Evolutionary conservation across 2,329 filamentous ascomycete species (phyloP).

Genomic region (Elsinoe arachidis): DNA sequence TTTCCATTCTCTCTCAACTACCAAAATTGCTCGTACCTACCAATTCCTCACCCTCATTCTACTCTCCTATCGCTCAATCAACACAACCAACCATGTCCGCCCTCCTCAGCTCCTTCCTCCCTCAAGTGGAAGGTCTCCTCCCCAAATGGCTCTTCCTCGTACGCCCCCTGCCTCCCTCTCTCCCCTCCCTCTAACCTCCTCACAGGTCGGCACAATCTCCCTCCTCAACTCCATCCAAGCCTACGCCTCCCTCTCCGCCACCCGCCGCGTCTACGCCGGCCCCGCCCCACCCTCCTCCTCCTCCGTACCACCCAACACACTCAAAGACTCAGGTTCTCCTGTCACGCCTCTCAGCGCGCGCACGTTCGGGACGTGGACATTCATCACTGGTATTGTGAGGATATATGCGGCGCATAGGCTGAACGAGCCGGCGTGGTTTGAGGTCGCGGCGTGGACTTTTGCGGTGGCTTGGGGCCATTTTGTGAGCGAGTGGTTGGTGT

Average conservation of each 20-base stretch:
- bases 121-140: constrained; percentile 42
- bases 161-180: constrained; percentile 23
- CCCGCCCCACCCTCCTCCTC: constrained; percentile 35
- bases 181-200: constrained; percentile 8
- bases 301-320: constrained; percentile 21
- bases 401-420: constrained; percentile 81
- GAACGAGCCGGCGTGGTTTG: constrained; percentile 61
- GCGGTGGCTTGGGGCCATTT: constrained; percentile 71
- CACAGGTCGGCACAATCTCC: constrained; percentile 71
- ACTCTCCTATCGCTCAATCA: background rate
- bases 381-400: constrained; percentile 66
- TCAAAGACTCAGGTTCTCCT: constrained; percentile 29
- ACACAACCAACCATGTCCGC: background rate
- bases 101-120: constrained; percentile 28
- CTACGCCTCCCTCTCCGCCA: constrained; percentile 71
- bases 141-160: constrained; percentile 60
- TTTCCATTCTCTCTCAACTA: no score
- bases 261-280: constrained; percentile 77
- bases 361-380: constrained; percentile 82
- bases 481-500: constrained; percentile 69
- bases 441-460: constrained; percentile 76
- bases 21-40: no score
- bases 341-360: constrained; percentile 68
- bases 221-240: constrained; percentile 79
- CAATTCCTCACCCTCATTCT: no score